These are phyloP conservation scores for Yarrowia divulgata DNA, from an alignment of 805 yeast genomes.

Conservation along the genomic window DNA sequence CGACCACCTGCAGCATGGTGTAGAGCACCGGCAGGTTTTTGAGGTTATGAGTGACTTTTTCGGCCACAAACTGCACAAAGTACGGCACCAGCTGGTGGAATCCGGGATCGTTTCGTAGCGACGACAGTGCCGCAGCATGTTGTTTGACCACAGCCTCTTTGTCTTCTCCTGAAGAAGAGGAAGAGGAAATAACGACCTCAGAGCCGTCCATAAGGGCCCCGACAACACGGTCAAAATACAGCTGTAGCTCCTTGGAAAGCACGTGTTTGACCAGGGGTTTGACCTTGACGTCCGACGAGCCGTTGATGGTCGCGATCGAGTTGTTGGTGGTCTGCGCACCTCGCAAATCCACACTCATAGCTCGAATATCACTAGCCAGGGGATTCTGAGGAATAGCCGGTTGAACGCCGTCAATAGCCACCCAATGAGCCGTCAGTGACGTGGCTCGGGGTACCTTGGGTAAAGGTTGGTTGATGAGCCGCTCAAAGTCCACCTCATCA, in stretches of 20 bases:
- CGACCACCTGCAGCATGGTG: conserved; percentile 87
- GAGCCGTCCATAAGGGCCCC: conserved; percentile 64
- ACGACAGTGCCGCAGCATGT: conserved; percentile 65
- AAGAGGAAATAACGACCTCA: conserved; percentile 42
- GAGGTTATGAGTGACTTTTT: conserved; percentile 88
- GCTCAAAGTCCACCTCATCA: conserved; percentile 94
- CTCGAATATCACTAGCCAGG: conserved; percentile 71
- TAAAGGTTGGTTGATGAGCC: conserved; percentile 87
- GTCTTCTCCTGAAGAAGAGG: neutral
- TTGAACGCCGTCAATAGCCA: conserved; percentile 98
- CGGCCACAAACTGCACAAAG: conserved; percentile 94
- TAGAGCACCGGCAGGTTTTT: conserved; percentile 72
- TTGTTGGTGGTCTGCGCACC: conserved; percentile 77
- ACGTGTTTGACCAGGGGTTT: conserved; percentile 96
- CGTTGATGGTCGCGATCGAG: conserved; percentile 57
- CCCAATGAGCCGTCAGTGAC: conserved; percentile 91
- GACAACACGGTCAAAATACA: conserved; percentile 89
- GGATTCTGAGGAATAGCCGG: conserved; percentile 98
- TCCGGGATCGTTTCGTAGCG: conserved; percentile 91
- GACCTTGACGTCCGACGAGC: conserved; percentile 60
- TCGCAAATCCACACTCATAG: conserved; percentile 75
- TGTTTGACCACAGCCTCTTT: conserved; percentile 26
- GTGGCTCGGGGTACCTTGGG: conserved; percentile 95
- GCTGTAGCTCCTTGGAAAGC: conserved; percentile 88
- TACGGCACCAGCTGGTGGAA: conserved; percentile 96